Percentiles rank a stretch among this genome's conserved stretches.
These are phyloP conservation scores for Botryotinia globosa DNA, from an alignment of 2,329 filamentous ascomycete species.

Conservation along the genomic window DNA sequence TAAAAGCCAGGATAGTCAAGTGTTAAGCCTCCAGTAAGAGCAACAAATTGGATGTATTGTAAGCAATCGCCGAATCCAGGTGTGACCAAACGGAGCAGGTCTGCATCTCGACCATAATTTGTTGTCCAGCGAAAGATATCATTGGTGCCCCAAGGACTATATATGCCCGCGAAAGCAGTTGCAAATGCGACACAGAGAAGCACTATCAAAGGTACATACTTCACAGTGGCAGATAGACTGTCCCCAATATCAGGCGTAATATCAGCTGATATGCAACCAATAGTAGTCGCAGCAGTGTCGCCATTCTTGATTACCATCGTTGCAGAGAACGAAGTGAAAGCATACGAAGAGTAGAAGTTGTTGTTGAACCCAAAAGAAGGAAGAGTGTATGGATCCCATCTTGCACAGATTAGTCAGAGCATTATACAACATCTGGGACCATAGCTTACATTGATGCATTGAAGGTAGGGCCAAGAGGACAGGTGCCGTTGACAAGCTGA, in stretches of 20 bases:
- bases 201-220: slow-evolving; percentile 74
- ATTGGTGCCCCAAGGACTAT: slow-evolving; percentile 88
- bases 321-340: slow-evolving; percentile 77
- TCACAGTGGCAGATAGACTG: slow-evolving; percentile 64
- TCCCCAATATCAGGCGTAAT: slow-evolving; percentile 80
- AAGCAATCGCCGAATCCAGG: slow-evolving; percentile 95
- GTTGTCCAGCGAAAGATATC: slow-evolving; percentile 96
- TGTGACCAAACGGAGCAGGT: slow-evolving; percentile 86
- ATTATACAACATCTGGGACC: neutral
- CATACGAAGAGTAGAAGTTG: slow-evolving; percentile 76
- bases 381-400: slow-evolving; percentile 47
- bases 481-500: slow-evolving; percentile 58
- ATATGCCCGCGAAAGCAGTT: slow-evolving; percentile 79
- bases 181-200: slow-evolving; percentile 77
- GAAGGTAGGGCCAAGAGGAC: slow-evolving; percentile 76
- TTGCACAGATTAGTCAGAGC: slow-evolving; percentile 27
- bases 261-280: slow-evolving; percentile 79
- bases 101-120: slow-evolving; percentile 92
- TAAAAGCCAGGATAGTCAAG: slow-evolving; percentile 92
- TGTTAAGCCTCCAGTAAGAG: slow-evolving; percentile 81
- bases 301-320: slow-evolving; percentile 75
- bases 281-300: slow-evolving; percentile 56
- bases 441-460: slow-evolving; percentile 48
- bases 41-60: slow-evolving; percentile 93
- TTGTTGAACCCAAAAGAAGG: slow-evolving; percentile 72